phyloP scores from a whole-genome alignment of 768 basidiomycete genomes.

The Sarcodon sp. region DNA sequence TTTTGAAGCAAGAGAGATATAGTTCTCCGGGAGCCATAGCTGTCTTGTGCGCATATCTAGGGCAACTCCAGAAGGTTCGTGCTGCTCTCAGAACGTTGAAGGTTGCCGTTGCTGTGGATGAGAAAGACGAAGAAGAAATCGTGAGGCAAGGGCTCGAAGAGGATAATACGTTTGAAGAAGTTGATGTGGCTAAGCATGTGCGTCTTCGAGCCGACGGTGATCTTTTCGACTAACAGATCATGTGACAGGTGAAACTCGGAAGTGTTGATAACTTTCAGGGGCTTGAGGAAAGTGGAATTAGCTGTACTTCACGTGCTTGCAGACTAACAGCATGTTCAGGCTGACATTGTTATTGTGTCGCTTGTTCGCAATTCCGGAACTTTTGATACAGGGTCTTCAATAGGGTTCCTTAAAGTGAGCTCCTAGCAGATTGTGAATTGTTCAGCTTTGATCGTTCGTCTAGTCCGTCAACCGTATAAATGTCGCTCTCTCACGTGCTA shows the following conservation, averaged over 20 bases:
- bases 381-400: conserved; percentile 27
- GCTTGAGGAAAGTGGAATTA: conserved; percentile 32
- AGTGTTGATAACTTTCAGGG: conserved; percentile 77
- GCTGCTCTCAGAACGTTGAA: conserved; percentile 24
- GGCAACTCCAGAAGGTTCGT: conserved; percentile 32
- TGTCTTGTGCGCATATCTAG: conserved; percentile 40
- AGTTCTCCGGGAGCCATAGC: conserved; percentile 35
- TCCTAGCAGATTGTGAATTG: background rate
- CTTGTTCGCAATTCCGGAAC: conserved; percentile 61
- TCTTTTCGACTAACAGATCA: background rate
- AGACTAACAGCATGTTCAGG: too few species aligned
- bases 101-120: conserved; percentile 56
- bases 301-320: too few species aligned
- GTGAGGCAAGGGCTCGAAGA: conserved; percentile 29
- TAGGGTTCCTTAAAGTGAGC: conserved; percentile 64
- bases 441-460: background rate
- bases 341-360: conserved; percentile 56
- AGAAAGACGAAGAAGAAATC: conserved; percentile 51
- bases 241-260: conserved; percentile 44
- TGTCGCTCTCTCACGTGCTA: conserved; percentile 61
- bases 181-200: conserved; percentile 24
- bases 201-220: conserved; percentile 34
- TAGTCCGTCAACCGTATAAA: conserved; percentile 47
- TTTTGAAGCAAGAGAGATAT: conserved; percentile 37
- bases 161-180: conserved; percentile 9